Conservation (phyloP, 2,329 filamentous ascomycete species). For the Cadophora sp. region DNA sequence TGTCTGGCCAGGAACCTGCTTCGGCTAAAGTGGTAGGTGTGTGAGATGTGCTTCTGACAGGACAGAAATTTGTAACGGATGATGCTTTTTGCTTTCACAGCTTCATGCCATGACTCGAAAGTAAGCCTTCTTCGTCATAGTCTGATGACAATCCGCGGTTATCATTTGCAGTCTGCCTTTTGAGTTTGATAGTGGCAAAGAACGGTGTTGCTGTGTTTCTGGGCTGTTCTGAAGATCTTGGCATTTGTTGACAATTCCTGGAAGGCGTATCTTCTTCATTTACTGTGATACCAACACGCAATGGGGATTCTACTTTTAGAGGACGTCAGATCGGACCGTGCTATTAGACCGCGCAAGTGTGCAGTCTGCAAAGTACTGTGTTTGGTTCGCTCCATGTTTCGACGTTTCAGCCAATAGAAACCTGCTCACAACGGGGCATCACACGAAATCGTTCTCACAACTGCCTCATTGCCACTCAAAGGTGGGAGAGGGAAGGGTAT, state of each 20-base stretch:
- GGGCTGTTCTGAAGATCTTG: too few species aligned
- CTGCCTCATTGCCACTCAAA: not conserved
- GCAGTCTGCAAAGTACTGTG: not conserved
- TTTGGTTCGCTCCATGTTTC: not conserved
- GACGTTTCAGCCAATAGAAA: not conserved
- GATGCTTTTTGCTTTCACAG: not conserved
- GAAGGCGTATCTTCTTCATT: not conserved
- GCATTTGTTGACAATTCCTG: not conserved
- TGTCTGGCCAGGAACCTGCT: not conserved
- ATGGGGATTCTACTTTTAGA: not conserved
- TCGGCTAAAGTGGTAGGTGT: not conserved
- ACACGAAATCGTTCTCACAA: not conserved
- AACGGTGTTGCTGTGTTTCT: not conserved
- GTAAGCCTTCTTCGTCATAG: not conserved
- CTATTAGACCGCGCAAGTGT: not conserved
- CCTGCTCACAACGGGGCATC: not conserved
- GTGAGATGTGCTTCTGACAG: not conserved
- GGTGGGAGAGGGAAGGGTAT: not conserved
- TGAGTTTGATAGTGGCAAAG: not conserved
- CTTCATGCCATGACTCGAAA: not conserved
- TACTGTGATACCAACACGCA: not conserved
- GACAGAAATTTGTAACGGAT: not conserved
- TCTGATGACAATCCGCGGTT: not conserved
- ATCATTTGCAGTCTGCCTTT: not conserved
- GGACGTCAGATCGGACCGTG: not conserved